Conservation (phyloP, 1,284 basidiomycete genomes). For the Thelephora terrestris region DNA sequence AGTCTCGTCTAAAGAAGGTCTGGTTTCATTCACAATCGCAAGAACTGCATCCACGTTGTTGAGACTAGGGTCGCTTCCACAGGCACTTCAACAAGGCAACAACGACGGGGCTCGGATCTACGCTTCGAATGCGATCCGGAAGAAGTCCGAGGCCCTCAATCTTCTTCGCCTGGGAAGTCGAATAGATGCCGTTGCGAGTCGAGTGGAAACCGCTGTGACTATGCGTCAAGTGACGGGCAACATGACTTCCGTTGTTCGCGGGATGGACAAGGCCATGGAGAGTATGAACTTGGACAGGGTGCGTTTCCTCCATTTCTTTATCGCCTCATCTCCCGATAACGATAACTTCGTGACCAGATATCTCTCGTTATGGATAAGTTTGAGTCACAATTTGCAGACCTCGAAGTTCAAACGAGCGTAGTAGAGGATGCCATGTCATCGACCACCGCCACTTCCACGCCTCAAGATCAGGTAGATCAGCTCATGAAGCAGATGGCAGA, state of each 20-base stretch:
- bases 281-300: slow-evolving; percentile 97
- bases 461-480: slow-evolving; percentile 94
- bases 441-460: slow-evolving; percentile 88
- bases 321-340: neutral
- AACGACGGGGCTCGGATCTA: slow-evolving; percentile 98
- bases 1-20: slow-evolving; percentile 85
- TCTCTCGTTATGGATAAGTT: slow-evolving; percentile 99
- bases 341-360: slow-evolving; percentile 48
- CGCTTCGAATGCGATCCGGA: slow-evolving; percentile 95
- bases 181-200: slow-evolving; percentile 93
- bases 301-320: slow-evolving; percentile 20
- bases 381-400: slow-evolving; percentile 91
- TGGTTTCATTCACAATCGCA: neutral
- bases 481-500: slow-evolving; percentile 94
- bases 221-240: slow-evolving; percentile 93
- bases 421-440: slow-evolving; percentile 97
- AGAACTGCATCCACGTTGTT: neutral
- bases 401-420: slow-evolving; percentile 96
- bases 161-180: slow-evolving; percentile 80
- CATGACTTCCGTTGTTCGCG: slow-evolving; percentile 94
- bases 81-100: slow-evolving; percentile 97
- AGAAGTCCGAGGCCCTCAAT: slow-evolving; percentile 94
- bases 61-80: slow-evolving; percentile 3
- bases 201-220: slow-evolving; percentile 98
- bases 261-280: slow-evolving; percentile 99